phyloP scores from a whole-genome alignment of 1,284 basidiomycete genomes.

The Agroathelia rolfsii region DNA sequence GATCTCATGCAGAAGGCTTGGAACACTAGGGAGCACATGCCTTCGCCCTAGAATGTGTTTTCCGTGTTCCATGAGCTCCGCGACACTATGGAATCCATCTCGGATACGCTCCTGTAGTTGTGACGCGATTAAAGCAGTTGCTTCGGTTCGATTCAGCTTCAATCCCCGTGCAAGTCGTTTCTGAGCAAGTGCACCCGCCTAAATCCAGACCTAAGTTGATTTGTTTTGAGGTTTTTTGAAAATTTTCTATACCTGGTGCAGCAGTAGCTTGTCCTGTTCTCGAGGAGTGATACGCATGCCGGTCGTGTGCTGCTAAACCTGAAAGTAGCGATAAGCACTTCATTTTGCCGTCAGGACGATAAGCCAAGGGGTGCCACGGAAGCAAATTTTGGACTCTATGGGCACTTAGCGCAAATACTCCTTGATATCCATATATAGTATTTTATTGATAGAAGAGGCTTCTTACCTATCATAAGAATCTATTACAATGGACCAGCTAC shows the following conservation, averaged over 20 bases:
- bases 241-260: conserved; percentile 24
- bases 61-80: conserved; percentile 87
- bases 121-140: conserved; percentile 81
- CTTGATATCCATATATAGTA: too few species aligned
- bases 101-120: conserved; percentile 92
- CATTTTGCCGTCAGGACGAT: too few species aligned
- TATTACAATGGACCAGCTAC: too few species aligned
- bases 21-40: conserved; percentile 82
- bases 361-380: too few species aligned
- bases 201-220: conserved; percentile 5
- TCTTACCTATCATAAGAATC: too few species aligned
- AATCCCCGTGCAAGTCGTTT: conserved; percentile 89
- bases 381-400: too few species aligned
- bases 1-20: conserved; percentile 64
- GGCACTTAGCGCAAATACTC: too few species aligned
- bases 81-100: conserved; percentile 86
- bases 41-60: conserved; percentile 82
- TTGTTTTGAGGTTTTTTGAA: not conserved
- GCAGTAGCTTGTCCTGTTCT: conserved; percentile 28
- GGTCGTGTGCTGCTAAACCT: conserved; percentile 6
- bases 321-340: too few species aligned
- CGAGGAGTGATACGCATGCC: conserved; percentile 27
- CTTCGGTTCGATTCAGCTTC: conserved; percentile 80
- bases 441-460: too few species aligned
- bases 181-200: conserved; percentile 86